Evolutionary conservation across 306 rosid species (phyloP).

Genomic region (Rosa lucieae): DNA sequence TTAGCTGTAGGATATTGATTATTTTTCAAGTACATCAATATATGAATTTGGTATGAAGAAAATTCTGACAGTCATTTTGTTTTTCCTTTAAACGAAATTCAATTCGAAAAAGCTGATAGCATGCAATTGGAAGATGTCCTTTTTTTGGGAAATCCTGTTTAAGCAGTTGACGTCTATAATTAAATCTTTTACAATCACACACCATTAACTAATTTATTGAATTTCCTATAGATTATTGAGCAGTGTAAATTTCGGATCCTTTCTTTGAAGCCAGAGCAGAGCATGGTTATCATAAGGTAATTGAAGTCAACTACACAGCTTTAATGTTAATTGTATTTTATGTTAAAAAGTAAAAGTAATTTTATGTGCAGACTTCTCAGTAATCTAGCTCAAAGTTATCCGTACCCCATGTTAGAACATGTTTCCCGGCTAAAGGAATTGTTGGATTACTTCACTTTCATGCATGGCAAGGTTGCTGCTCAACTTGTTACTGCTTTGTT

Average conservation of each 20-base stretch:
- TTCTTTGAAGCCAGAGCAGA: conserved; percentile 39
- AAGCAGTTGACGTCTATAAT: neutral
- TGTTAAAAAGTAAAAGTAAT: neutral
- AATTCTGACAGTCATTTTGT: neutral
- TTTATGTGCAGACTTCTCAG: conserved; percentile 36
- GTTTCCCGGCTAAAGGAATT: conserved; percentile 38
- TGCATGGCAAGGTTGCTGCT: conserved; percentile 45
- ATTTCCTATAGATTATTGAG: conserved; percentile 34
- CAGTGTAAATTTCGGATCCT: conserved; percentile 45
- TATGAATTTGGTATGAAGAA: neutral
- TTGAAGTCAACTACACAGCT: neutral
- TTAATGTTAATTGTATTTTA: neutral
- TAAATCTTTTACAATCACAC: neutral
- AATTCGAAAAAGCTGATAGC: neutral
- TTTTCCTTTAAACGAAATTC: neutral
- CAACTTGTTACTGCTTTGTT: conserved; percentile 31
- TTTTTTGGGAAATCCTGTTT: neutral
- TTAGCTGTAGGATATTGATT: neutral
- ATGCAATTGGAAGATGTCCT: neutral
- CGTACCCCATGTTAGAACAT: conserved; percentile 36
- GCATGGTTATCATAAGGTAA: conserved; percentile 39
- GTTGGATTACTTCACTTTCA: conserved; percentile 43
- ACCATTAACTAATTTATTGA: neutral
- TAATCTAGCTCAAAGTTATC: conserved; percentile 29
- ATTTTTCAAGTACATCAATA: neutral